Conservation (phyloP, 1,139 yeast genomes). For the Saccharomycopsis crataegensis region DNA sequence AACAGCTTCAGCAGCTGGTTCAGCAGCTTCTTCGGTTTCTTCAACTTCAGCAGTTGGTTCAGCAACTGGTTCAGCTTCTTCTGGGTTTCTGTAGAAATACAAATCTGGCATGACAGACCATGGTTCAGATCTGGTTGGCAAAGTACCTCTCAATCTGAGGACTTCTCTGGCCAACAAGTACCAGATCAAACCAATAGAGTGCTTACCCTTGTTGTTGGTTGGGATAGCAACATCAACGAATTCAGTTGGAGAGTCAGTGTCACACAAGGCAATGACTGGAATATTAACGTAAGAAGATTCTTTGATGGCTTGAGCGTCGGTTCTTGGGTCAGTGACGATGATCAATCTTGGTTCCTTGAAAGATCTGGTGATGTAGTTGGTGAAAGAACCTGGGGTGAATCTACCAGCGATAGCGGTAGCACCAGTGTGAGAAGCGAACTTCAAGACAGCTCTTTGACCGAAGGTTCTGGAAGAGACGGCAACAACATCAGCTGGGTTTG, state of each 20-base stretch:
- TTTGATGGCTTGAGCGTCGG: constrained; percentile 99
- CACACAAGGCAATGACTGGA: constrained; percentile 98
- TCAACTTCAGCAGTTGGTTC: constrained; percentile 53
- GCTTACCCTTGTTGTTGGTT: constrained; percentile 99
- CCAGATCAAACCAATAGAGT: constrained; percentile 99
- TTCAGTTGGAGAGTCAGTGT: constrained; percentile 98
- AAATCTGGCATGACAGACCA: constrained; percentile 99
- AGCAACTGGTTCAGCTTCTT: constrained; percentile 88
- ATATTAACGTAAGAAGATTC: constrained; percentile 99
- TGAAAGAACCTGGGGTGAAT: constrained; percentile 99
- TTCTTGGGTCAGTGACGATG: constrained; percentile 99
- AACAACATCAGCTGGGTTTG: constrained; percentile 97
- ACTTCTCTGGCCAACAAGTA: constrained; percentile 99
- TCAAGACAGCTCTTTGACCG: constrained; percentile 99
- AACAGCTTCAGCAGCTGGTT: constrained; percentile 45
- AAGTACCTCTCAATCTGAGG: constrained; percentile 96
- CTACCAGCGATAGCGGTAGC: constrained; percentile 99
- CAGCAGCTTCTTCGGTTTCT: constrained; percentile 59
- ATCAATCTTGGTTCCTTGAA: constrained; percentile 99
- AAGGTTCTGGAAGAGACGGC: constrained; percentile 99
- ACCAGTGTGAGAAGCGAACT: constrained; percentile 99
- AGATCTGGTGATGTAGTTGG: constrained; percentile 99
- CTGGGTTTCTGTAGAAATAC: constrained; percentile 99
- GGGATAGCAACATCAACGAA: constrained; percentile 99
- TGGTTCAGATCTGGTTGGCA: constrained; percentile 93